Conservation (phyloP, 1,284 basidiomycete genomes). For the Cryptococcus wingfieldii region DNA sequence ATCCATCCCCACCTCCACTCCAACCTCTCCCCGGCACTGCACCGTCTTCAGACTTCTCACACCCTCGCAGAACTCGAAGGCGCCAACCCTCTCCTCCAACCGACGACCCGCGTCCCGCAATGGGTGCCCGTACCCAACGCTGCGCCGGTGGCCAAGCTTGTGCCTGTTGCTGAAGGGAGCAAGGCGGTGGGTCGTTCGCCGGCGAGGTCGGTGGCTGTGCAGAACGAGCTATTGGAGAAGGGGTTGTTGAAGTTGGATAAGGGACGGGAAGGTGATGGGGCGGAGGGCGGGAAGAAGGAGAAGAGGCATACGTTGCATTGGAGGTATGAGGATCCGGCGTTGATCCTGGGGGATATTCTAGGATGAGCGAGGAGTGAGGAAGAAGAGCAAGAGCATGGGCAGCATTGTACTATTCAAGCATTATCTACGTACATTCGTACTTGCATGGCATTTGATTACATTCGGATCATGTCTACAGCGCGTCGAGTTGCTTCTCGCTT, state of each 20-base stretch:
- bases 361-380: conserved; percentile 24
- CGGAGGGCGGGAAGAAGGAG: conserved; percentile 31
- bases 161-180: background rate
- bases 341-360: conserved; percentile 44
- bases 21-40: conserved; percentile 37
- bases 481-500: no score
- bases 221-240: conserved; percentile 22
- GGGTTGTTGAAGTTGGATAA: conserved; percentile 43
- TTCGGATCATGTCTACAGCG: background rate
- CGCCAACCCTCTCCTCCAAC: background rate
- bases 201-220: conserved; percentile 2
- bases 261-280: conserved; percentile 21
- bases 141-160: background rate
- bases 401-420: background rate
- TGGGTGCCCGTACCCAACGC: background rate
- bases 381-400: background rate
- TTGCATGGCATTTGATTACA: background rate
- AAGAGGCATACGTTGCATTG: conserved; percentile 47
- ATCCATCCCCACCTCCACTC: conserved; percentile 38
- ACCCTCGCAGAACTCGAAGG: conserved; percentile 27
- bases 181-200: conserved; percentile 1
- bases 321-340: conserved; percentile 49
- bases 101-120: background rate
- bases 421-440: background rate
- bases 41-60: conserved; percentile 33